Conservation (phyloP, 1,284 basidiomycete genomes). For the Ganoderma boninense region DNA sequence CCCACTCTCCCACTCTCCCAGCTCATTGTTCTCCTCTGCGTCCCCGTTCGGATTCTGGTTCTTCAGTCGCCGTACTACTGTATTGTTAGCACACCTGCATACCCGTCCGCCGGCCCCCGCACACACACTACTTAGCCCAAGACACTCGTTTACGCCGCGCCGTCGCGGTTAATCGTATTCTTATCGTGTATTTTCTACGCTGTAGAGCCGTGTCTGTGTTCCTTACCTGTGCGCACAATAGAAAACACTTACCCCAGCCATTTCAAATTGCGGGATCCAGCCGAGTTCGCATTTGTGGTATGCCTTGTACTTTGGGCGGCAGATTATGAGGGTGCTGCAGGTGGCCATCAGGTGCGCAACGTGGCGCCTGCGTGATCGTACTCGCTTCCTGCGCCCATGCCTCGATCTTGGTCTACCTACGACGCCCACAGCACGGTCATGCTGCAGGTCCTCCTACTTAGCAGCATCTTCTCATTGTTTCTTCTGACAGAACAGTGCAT, state of each 20-base stretch:
- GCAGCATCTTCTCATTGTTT: neutral
- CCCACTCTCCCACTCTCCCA: slow-evolving; percentile 6
- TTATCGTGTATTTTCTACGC: slow-evolving; percentile 25
- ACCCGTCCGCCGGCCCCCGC: slow-evolving; percentile 7
- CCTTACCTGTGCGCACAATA: neutral
- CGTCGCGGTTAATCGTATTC: slow-evolving; percentile 25
- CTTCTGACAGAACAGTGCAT: neutral
- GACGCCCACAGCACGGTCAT: neutral
- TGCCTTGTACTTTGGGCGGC: neutral
- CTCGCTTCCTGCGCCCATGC: neutral
- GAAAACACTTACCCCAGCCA: neutral
- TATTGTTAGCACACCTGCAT: slow-evolving; percentile 25
- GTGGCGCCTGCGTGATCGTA: too few species aligned
- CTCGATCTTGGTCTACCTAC: too few species aligned
- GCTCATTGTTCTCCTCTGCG: neutral
- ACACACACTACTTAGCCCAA: slow-evolving; percentile 12
- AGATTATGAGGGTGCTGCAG: neutral
- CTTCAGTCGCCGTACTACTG: slow-evolving; percentile 19
- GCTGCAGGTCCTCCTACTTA: neutral
- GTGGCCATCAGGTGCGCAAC: neutral
- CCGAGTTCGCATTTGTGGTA: neutral
- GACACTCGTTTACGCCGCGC: slow-evolving; percentile 23
- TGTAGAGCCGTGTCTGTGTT: slow-evolving; percentile 14
- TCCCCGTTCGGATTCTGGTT: slow-evolving; percentile 14
- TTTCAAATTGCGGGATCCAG: neutral